A percentile compares a stretch with the other conserved stretches of the same genome.
Conservation (phyloP, 2,329 filamentous ascomycete genomes). For the Phyllosticta citribraziliensis region DNA sequence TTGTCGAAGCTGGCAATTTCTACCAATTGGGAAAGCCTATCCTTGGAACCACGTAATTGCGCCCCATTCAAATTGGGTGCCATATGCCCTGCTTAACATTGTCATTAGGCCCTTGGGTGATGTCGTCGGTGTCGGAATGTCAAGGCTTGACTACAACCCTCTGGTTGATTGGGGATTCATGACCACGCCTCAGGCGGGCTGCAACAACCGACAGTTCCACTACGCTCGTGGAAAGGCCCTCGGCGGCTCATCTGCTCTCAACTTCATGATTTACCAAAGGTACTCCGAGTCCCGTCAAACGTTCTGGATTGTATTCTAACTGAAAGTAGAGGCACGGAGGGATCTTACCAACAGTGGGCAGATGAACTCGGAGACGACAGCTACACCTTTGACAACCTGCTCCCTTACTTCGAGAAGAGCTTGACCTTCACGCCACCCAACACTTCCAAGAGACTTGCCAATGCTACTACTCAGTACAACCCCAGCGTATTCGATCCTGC, state of each 20-base stretch:
- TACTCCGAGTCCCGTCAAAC: neutral
- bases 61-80: constrained; percentile 10
- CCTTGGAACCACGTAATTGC: constrained; percentile 11
- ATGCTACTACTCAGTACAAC: constrained; percentile 17
- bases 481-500: constrained; percentile 13
- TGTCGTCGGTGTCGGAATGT: constrained; percentile 5
- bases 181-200: constrained; percentile 16
- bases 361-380: constrained; percentile 22
- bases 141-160: constrained; percentile 16
- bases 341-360: constrained; percentile 21
- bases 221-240: constrained; percentile 19
- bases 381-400: constrained; percentile 20
- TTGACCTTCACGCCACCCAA: constrained; percentile 22
- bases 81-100: neutral
- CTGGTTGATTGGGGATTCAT: constrained; percentile 19
- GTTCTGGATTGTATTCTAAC: no score
- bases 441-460: constrained; percentile 14
- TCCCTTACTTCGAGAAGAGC: constrained; percentile 21
- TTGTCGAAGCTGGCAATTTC: constrained; percentile 25
- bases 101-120: constrained; percentile 1
- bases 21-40: constrained; percentile 20
- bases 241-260: constrained; percentile 12
- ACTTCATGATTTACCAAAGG: constrained; percentile 18
- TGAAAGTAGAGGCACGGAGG: constrained; percentile 10
- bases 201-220: constrained; percentile 12